phyloP scores from a whole-genome alignment of 2,329 filamentous ascomycete genomes.

The Pseudopithomyces maydicus region DNA sequence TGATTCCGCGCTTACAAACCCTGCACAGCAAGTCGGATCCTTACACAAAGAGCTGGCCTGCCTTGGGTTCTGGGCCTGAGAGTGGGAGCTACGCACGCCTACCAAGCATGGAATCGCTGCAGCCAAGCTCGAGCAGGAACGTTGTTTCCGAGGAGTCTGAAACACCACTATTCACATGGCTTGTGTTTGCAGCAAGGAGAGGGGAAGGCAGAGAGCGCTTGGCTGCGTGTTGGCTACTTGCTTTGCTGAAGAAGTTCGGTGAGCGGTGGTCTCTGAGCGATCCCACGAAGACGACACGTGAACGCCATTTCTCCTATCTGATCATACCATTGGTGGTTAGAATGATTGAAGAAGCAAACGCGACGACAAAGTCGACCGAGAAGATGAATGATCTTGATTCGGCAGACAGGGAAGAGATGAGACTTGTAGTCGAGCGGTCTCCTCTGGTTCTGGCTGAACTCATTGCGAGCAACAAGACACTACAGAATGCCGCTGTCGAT shows the following conservation, averaged over 20 bases:
- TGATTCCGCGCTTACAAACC: constrained; percentile 47
- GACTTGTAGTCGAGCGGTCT: constrained; percentile 55
- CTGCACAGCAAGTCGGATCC: constrained; percentile 45
- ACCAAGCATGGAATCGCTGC: constrained; percentile 39
- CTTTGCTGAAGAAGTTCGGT: constrained; percentile 42
- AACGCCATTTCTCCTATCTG: constrained; percentile 51
- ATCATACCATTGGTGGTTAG: constrained; percentile 55
- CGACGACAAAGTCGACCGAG: constrained; percentile 28
- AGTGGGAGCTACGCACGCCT: constrained; percentile 30
- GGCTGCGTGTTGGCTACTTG: constrained; percentile 47
- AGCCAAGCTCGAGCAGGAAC: constrained; percentile 30
- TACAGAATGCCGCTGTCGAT: constrained; percentile 84
- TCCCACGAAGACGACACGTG: constrained; percentile 43
- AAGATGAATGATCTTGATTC: constrained; percentile 43
- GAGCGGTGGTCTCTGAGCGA: constrained; percentile 44
- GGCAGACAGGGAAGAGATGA: constrained; percentile 50
- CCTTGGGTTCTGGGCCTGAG: constrained; percentile 43
- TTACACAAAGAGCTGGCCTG: constrained; percentile 51
- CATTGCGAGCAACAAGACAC: constrained; percentile 74
- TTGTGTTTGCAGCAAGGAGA: constrained; percentile 51
- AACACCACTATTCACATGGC: constrained; percentile 55
- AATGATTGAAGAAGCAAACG: constrained; percentile 49
- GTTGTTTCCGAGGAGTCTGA: constrained; percentile 49
- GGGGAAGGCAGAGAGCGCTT: constrained; percentile 48
- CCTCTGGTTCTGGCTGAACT: constrained; percentile 78